Evolutionary conservation across 1,139 yeast species (phyloP).

Genomic region (Saccharomycopsis crataegensis): DNA sequence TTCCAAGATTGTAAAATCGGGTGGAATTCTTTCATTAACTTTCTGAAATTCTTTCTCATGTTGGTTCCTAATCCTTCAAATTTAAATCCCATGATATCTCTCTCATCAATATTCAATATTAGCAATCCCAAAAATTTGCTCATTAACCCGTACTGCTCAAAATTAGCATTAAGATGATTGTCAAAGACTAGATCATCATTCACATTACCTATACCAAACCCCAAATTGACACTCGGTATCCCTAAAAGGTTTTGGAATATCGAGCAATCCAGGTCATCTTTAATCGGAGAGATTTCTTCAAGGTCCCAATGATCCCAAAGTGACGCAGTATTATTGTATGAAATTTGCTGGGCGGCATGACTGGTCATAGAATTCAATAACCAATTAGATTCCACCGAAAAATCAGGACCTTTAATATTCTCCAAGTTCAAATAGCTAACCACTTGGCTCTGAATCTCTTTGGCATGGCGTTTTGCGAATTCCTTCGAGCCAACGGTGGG

Average conservation of each 20-base stretch:
- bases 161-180: constrained; percentile 46
- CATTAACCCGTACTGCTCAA: constrained; percentile 45
- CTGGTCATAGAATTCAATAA: constrained; percentile 31
- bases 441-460: constrained; percentile 26
- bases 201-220: constrained; percentile 29
- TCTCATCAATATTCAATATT: constrained; percentile 45
- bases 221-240: constrained; percentile 39
- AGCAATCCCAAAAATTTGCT: constrained; percentile 55
- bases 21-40: background rate
- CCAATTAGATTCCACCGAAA: constrained; percentile 35
- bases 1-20: background rate
- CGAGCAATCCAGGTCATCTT: constrained; percentile 31
- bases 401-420: constrained; percentile 36
- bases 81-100: constrained; percentile 40
- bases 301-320: constrained; percentile 33
- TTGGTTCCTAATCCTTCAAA: background rate
- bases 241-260: constrained; percentile 43
- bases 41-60: background rate
- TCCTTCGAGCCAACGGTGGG: constrained; percentile 39
- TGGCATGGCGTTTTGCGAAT: constrained; percentile 35
- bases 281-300: constrained; percentile 24
- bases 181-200: constrained; percentile 37
- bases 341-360: constrained; percentile 31
- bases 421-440: constrained; percentile 41
- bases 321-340: constrained; percentile 27